Evolutionary conservation across 495 filamentous ascomycete species (phyloP).

Genomic region (Aspergillus sparsus): DNA sequence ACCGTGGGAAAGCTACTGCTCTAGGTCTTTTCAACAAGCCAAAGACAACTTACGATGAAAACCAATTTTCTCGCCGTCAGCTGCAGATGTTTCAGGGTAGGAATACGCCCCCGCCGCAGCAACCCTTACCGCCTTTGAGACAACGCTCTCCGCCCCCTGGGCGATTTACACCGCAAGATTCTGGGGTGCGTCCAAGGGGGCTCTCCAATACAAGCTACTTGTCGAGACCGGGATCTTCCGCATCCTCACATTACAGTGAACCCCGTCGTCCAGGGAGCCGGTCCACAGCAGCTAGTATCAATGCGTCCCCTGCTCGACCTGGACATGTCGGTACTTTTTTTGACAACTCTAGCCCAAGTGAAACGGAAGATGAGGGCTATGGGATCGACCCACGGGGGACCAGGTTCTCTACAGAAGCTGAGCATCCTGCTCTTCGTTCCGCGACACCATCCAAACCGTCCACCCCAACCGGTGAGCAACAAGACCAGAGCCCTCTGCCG

Average conservation of each 20-base stretch:
- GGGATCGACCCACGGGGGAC: constrained; percentile 26
- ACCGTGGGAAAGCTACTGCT: constrained; percentile 82
- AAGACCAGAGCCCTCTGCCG: constrained; percentile 36
- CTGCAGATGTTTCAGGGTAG: constrained; percentile 72
- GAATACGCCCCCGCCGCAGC: constrained; percentile 32
- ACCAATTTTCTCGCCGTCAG: constrained; percentile 80
- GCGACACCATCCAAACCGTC: constrained; percentile 32
- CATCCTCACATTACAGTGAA: constrained; percentile 48
- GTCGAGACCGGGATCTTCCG: constrained; percentile 46
- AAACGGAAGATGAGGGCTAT: constrained; percentile 45
- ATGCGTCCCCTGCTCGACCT: constrained; percentile 35
- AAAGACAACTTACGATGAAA: constrained; percentile 72
- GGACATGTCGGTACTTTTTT: constrained; percentile 43
- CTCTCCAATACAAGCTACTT: constrained; percentile 45
- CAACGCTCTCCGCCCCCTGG: constrained; percentile 39
- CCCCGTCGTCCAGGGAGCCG: constrained; percentile 31
- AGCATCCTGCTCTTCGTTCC: constrained; percentile 35
- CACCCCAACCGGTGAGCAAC: constrained; percentile 29
- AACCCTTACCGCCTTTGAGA: constrained; percentile 26
- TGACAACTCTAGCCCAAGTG: constrained; percentile 44
- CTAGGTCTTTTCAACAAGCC: constrained; percentile 84
- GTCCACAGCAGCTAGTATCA: constrained; percentile 30
- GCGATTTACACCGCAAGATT: constrained; percentile 35
- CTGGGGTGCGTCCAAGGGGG: constrained; percentile 38
- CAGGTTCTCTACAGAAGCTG: constrained; percentile 34